These are phyloP conservation scores for Nelumbo lutea DNA, from an alignment of 164 flowering plant species.

Conservation along the genomic window DNA sequence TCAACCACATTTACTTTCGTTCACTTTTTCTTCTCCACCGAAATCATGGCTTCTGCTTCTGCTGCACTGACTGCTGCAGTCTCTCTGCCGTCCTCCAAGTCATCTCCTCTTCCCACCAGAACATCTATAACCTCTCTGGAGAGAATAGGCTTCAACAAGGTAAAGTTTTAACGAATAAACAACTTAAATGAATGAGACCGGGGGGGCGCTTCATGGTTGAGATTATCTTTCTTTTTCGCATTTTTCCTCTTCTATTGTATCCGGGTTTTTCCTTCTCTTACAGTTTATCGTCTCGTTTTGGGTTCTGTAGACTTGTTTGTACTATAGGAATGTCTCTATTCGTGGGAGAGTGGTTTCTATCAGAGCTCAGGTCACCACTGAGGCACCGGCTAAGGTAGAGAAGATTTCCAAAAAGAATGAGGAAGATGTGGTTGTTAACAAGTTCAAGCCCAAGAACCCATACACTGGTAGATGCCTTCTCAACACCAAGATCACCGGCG, in stretches of 20 bases:
- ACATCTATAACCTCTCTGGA: constrained; percentile 47
- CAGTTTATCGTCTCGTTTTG: constrained; percentile 13
- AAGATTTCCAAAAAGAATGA: constrained; percentile 77
- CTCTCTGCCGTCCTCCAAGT: constrained; percentile 68
- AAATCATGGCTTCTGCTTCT: constrained; percentile 70
- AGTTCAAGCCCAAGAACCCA: constrained; percentile 81
- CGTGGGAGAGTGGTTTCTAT: constrained; percentile 45
- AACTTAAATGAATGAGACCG: too few species aligned
- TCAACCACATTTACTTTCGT: constrained; percentile 2
- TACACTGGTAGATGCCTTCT: constrained; percentile 80
- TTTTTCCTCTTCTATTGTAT: not conserved
- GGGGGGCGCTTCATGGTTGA: not conserved
- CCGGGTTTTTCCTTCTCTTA: not conserved
- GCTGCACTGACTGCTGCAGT: constrained; percentile 82
- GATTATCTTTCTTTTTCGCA: not conserved
- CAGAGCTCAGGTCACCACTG: constrained; percentile 87
- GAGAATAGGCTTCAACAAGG: constrained; percentile 65
- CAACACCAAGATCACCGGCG: constrained; percentile 94
- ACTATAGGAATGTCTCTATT: constrained; percentile 40
- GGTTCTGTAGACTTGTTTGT: constrained; percentile 37
- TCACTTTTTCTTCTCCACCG: constrained; percentile 2
- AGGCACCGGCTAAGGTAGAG: constrained; percentile 73
- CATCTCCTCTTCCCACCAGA: constrained; percentile 57
- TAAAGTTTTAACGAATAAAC: constrained; percentile 5
- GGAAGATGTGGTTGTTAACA: constrained; percentile 86